Evolutionary conservation across 2,329 filamentous ascomycete species (phyloP).

Genomic region (Venturia oleaginea): DNA sequence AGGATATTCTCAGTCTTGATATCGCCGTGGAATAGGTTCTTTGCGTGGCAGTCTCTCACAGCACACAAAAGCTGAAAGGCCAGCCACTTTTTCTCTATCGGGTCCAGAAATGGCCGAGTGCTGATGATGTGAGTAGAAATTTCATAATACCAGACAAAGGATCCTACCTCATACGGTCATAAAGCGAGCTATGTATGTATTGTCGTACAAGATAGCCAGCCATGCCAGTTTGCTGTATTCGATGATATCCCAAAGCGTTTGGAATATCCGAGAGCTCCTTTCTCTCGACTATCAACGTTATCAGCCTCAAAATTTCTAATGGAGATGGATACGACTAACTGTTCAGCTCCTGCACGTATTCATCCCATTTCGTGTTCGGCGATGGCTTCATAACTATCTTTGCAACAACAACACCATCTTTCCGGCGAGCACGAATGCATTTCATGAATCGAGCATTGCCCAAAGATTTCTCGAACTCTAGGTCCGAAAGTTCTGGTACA

Average conservation of each 20-base stretch:
- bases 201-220: slow-evolving; percentile 91
- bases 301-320: not conserved
- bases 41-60: slow-evolving; percentile 79
- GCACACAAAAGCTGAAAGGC: slow-evolving; percentile 92
- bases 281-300: slow-evolving; percentile 55
- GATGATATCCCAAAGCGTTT: slow-evolving; percentile 84
- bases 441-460: slow-evolving; percentile 95
- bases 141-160: not conserved
- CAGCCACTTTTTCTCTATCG: slow-evolving; percentile 98
- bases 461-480: slow-evolving; percentile 86
- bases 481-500: slow-evolving; percentile 79
- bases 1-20: slow-evolving; percentile 98
- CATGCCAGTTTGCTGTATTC: slow-evolving; percentile 81
- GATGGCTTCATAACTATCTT: slow-evolving; percentile 95
- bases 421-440: slow-evolving; percentile 81
- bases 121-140: slow-evolving; percentile 41
- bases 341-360: slow-evolving; percentile 68
- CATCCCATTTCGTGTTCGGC: slow-evolving; percentile 66
- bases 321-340: slow-evolving; percentile 42
- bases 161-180: slow-evolving; percentile 68
- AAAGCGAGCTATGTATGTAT: slow-evolving; percentile 91
- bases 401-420: slow-evolving; percentile 83
- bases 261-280: slow-evolving; percentile 71
- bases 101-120: slow-evolving; percentile 90
- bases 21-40: slow-evolving; percentile 89